Base-by-base conservation (phyloP, 2,329 filamentous ascomycete genomes). In the Diaporthe destruens region DNA sequence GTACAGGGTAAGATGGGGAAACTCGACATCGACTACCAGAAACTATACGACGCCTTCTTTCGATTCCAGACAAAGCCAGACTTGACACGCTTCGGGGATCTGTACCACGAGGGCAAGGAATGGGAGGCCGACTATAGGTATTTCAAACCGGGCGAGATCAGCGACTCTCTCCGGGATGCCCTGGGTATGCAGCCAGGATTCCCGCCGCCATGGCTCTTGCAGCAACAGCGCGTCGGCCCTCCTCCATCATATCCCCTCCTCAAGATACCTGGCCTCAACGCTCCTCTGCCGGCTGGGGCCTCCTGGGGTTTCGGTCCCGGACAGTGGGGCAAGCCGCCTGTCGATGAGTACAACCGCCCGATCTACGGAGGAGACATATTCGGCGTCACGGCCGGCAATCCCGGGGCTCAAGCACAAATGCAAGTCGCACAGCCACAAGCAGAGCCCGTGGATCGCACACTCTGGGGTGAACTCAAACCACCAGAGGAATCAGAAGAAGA, bases 101-200 rank as follows among this genome's bases (percentile, higher is more conserved):
- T 99, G n/a, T 99, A 99, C 83, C 98, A 98, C 81, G 96, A 99
- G 83, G 96, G 96, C 80, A 99, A 99, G 82, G 96, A 99, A 81
- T 96, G 94, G 80, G 96, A 99, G 83, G 98, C 96, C 0, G 97
- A 98, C 80, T 89, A 97, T 75, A 92, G 94, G 77, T 94, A 98
- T 83, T 89, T 98, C 73, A 91, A 95, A 75, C 94, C 96, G 1
- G 96, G 96, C 47, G 95, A 98, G 77, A 83, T 98, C 63, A 96
- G 92, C 77, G 94, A 98, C 71, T 92, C 94, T 77, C 88, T 98
- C 53, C 96, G 94, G 79, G 96, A 98, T 80, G 96, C 96, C 6
- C 88, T 99, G 1, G 96, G 94, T 78, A 98, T 99, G 85, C 94
- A 95, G 29, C 94, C 94, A 18, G 95, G 94, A 66, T 95, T 95